These are phyloP conservation scores for Lepidopterella palustris DNA, from an alignment of 495 filamentous ascomycete species.

Conservation along the genomic window DNA sequence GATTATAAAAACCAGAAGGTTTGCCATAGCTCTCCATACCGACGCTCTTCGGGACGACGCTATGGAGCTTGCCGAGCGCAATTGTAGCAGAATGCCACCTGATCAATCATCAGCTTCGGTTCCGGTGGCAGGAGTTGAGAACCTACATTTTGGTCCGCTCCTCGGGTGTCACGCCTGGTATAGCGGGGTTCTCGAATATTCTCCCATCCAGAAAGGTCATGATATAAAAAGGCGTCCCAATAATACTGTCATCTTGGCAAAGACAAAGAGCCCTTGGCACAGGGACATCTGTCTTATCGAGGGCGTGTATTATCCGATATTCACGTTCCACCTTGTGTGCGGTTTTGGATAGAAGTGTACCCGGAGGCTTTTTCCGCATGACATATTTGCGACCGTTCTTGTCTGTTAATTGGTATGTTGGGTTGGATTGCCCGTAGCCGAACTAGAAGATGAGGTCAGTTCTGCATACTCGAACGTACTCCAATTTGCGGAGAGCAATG, in stretches of 20 bases:
- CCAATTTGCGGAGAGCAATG: neutral
- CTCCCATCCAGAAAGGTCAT: slow-evolving; percentile 92
- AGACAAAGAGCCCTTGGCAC: slow-evolving; percentile 80
- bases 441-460: slow-evolving; percentile 50
- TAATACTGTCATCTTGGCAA: slow-evolving; percentile 69
- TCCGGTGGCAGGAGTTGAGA: neutral
- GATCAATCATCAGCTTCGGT: neutral
- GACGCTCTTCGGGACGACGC: slow-evolving; percentile 57
- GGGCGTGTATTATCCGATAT: slow-evolving; percentile 79
- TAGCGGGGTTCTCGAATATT: slow-evolving; percentile 80
- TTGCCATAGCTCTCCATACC: slow-evolving; percentile 69
- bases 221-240: slow-evolving; percentile 92
- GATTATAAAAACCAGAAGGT: slow-evolving; percentile 69
- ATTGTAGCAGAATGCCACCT: slow-evolving; percentile 74
- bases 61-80: slow-evolving; percentile 81
- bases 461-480: too few species aligned
- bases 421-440: slow-evolving; percentile 94
- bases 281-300: slow-evolving; percentile 73
- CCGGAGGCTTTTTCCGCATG: slow-evolving; percentile 92
- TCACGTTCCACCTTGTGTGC: slow-evolving; percentile 96
- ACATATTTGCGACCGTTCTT: slow-evolving; percentile 64
- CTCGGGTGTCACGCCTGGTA: slow-evolving; percentile 63
- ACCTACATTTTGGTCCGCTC: slow-evolving; percentile 60
- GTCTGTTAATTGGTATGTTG: slow-evolving; percentile 82
- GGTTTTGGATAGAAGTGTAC: slow-evolving; percentile 81